Evolutionary conservation across 2,329 filamentous ascomycete genomes (phyloP), one percentile per base, ranked within the genome.

Genomic region (Alternaria incomplexa): DNA sequence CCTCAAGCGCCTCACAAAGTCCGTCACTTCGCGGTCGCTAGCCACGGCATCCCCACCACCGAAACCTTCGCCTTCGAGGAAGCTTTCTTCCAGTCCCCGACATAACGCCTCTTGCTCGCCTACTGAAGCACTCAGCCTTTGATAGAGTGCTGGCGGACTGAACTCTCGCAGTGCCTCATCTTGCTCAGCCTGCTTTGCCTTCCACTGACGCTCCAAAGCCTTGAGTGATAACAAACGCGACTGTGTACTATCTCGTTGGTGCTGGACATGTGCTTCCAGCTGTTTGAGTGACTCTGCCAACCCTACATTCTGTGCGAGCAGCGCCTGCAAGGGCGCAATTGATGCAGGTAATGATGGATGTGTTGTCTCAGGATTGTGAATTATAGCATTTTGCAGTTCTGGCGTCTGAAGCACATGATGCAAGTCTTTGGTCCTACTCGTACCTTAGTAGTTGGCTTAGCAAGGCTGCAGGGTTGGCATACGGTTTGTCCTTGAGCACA

Each of bases 151-250:
- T 46, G 93, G 91, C 0, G 95, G 93, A 25, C 92, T 92, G 82
- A 97, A 98, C 1, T 92, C 92, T 36, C 89, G 88, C 63, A 98
- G 83, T 7, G 92, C 93, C 55, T 88, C 85, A 78, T 98, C 96
- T 87, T 97, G 96, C 72, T 96, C 93, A 1, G 88, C 85, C 79
- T 98, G 93, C 79, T 96, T 96, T 70, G 91, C 88, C 58, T 90
- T 89, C 92, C 96, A 98, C 74, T 95, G 91, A n/a, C 94, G 88
- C 81, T 98, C 96, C 15, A 97, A 87, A 1, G 92, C 92, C 73
- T 95, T 92, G 22, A 96, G 88, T 11, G 92, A 87, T 1, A 98
- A 86, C 0, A 98, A 87, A 62, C 94, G 90, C 4, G 93, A 90
- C 76, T 97, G 93, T 0, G 92, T 91, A 1, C 87, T 85, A 26